Evolutionary conservation across 2,329 filamentous ascomycete species (phyloP).

Genomic region (Fusarium sp.): DNA sequence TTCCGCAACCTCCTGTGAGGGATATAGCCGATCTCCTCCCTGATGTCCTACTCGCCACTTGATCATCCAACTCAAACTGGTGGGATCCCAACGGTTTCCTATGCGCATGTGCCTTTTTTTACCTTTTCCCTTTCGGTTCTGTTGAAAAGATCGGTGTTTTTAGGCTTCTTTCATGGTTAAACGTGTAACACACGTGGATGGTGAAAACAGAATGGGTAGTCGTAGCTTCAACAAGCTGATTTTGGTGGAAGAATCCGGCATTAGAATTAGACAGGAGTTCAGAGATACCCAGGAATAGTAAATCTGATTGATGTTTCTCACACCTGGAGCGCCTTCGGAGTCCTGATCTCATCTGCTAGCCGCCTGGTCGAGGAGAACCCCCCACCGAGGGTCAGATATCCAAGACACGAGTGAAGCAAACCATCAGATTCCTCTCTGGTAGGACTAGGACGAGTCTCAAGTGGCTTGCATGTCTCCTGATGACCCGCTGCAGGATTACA

Average conservation of each 20-base stretch:
- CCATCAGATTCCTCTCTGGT: neutral
- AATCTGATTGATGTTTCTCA: constrained; percentile 8
- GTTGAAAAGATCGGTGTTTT: neutral
- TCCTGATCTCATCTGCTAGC: constrained; percentile 1
- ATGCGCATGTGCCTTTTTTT: neutral
- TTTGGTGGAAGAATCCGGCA: constrained; percentile 7
- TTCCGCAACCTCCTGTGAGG: neutral
- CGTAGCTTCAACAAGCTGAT: neutral
- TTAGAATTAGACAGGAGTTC: constrained; percentile 38
- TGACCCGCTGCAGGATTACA: constrained; percentile 12
- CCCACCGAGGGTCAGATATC: neutral
- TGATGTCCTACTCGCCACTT: neutral
- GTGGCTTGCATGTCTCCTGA: constrained; percentile 22
- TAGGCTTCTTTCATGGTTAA: neutral
- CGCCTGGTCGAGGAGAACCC: neutral
- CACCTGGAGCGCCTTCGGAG: neutral
- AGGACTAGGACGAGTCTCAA: constrained; percentile 1
- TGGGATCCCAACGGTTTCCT: neutral
- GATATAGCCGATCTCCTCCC: neutral
- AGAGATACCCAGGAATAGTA: constrained; percentile 31
- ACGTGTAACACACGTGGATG: neutral
- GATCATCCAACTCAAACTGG: neutral
- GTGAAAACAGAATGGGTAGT: neutral
- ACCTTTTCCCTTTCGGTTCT: neutral
- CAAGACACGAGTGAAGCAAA: neutral